Evolutionary conservation across 2,329 filamentous ascomycete species (phyloP).

Genomic region (Cladophialophora psammophila): DNA sequence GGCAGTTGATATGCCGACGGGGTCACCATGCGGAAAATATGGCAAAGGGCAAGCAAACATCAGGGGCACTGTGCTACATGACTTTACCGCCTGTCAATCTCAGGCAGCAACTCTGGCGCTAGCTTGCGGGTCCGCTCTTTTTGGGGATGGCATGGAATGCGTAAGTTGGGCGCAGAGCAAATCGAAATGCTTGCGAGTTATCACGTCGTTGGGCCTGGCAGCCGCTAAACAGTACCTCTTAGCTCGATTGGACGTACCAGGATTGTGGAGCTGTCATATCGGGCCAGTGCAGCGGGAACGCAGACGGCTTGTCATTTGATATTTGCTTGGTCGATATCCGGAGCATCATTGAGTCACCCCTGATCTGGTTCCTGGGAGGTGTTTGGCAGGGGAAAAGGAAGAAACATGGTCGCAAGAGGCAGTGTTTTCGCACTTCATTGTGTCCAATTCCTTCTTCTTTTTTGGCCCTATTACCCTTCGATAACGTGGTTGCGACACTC

Average conservation of each 20-base stretch:
- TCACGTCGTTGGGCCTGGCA: not conserved
- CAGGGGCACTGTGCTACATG: constrained; percentile 29
- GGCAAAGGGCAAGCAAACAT: constrained; percentile 35
- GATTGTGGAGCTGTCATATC: constrained; percentile 26
- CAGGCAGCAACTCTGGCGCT: constrained; percentile 13
- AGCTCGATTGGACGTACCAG: constrained; percentile 7
- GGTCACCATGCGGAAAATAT: constrained; percentile 29
- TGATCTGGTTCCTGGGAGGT: constrained; percentile 19
- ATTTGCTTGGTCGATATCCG: constrained; percentile 22
- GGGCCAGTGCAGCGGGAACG: constrained; percentile 27
- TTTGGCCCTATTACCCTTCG: constrained; percentile 1
- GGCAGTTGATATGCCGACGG: constrained; percentile 20
- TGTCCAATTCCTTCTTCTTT: not conserved
- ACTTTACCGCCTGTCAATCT: constrained; percentile 11
- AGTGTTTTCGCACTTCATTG: constrained; percentile 4
- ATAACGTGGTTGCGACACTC: constrained; percentile 10
- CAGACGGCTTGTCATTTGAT: constrained; percentile 31
- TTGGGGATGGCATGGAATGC: constrained; percentile 2
- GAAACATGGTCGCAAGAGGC: constrained; percentile 5
- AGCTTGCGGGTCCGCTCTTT: constrained; percentile 23
- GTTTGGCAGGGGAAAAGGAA: constrained; percentile 15
- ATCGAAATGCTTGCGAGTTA: not conserved
- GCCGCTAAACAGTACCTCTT: constrained; percentile 15
- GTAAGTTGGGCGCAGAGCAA: not conserved
- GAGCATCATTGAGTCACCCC: constrained; percentile 12